Evolutionary conservation across 108 stramenopile species (phyloP).

Genomic region (Chaetoceros tenuissimus): DNA sequence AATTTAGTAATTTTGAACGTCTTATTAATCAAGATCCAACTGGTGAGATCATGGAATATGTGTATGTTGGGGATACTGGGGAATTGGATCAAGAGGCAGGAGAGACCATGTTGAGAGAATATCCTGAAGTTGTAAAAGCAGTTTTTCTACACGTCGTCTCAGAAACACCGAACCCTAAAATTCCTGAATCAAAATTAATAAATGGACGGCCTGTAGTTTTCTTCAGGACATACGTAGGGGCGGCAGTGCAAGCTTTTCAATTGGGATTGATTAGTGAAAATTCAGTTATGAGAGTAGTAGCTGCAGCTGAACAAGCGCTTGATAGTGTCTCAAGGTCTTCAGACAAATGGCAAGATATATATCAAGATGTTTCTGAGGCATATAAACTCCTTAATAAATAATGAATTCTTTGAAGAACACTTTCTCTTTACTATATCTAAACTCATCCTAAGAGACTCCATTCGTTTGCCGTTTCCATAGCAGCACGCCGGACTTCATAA

Average conservation of each 20-base stretch:
- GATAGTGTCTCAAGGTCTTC: slow-evolving; percentile 33
- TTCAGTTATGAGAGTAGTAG: slow-evolving; percentile 72
- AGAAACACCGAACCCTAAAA: slow-evolving; percentile 27
- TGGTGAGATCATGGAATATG: slow-evolving; percentile 65
- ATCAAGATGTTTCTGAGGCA: slow-evolving; percentile 40
- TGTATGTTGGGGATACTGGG: slow-evolving; percentile 93
- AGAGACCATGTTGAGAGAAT: slow-evolving; percentile 82
- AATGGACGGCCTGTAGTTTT: slow-evolving; percentile 85
- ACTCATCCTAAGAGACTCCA: too few species aligned
- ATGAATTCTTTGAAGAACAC: too few species aligned
- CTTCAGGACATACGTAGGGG: slow-evolving; percentile 92
- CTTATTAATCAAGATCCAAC: slow-evolving; percentile 81
- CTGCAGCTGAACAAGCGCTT: slow-evolving; percentile 41
- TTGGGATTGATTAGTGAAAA: slow-evolving; percentile 72
- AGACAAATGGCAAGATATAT: slow-evolving; percentile 69
- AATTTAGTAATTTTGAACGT: slow-evolving; percentile 84
- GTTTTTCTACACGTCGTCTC: slow-evolving; percentile 88
- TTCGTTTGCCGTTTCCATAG: not conserved
- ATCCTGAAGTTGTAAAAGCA: slow-evolving; percentile 85
- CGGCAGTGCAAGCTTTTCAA: slow-evolving; percentile 72
- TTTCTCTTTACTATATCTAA: too few species aligned
- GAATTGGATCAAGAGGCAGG: slow-evolving; percentile 90
- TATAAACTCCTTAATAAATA: too few species aligned
- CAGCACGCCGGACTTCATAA: not conserved
- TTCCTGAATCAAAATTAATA: slow-evolving; percentile 67